Percentiles rank a stretch among this genome's conserved stretches.
Evolutionary conservation across 345 rosid genomes (phyloP).

Genomic region (Hevea brasiliensis): DNA sequence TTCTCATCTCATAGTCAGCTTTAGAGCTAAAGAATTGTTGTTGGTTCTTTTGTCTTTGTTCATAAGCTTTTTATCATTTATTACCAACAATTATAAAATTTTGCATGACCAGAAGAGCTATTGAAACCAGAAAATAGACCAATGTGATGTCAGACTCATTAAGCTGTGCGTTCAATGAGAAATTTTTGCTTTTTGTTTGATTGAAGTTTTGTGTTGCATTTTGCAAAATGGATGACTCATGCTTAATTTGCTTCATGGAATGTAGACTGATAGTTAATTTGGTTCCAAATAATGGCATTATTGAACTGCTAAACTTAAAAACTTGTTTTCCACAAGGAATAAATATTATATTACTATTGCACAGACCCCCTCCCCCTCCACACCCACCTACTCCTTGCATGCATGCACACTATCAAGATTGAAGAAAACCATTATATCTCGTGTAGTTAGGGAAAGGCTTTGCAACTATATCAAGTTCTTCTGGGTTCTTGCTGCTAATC

Average conservation of each 20-base stretch:
- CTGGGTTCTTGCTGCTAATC: neutral
- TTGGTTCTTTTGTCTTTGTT: neutral
- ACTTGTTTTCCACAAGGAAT: neutral
- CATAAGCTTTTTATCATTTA: neutral
- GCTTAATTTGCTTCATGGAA: neutral
- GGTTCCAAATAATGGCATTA: neutral
- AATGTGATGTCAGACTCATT: neutral
- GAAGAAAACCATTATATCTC: neutral
- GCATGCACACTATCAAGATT: neutral
- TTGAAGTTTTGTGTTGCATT: neutral
- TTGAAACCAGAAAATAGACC: neutral
- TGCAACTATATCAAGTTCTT: neutral
- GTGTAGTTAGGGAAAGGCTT: neutral
- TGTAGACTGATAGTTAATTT: neutral
- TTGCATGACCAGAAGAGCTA: neutral
- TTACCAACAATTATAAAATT: neutral
- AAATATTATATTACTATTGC: neutral
- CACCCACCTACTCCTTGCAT: neutral
- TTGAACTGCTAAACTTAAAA: neutral
- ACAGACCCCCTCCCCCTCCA: neutral
- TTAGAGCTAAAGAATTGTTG: neutral
- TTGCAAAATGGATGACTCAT: neutral
- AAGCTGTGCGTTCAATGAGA: no score
- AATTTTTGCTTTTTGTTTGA: neutral
- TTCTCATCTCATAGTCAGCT: neutral